Evolutionary conservation across 768 basidiomycete species (phyloP).

Genomic region (Boletus sp.): DNA sequence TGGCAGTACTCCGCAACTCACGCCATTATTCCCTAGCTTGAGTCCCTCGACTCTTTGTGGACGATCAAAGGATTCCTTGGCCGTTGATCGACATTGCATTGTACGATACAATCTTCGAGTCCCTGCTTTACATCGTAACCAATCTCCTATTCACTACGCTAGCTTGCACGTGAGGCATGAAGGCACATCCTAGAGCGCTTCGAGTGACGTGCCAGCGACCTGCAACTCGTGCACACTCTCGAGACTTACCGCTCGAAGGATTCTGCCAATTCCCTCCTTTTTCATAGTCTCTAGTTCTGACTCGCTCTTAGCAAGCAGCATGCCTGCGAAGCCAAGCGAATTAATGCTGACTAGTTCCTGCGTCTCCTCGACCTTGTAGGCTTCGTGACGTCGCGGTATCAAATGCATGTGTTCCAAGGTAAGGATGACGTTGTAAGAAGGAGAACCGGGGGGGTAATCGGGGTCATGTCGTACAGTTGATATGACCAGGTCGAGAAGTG

Average conservation of each 20-base stretch:
- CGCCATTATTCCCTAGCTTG: conserved; percentile 40
- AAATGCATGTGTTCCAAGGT: conserved; percentile 83
- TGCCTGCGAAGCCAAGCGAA: conserved; percentile 85
- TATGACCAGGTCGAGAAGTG: conserved; percentile 73
- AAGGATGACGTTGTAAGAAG: conserved; percentile 81
- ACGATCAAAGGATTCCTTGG: conserved; percentile 40
- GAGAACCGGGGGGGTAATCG: conserved; percentile 56
- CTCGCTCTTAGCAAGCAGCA: conserved; percentile 83
- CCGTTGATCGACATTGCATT: conserved; percentile 8
- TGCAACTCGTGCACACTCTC: conserved; percentile 67
- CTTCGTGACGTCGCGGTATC: conserved; percentile 72
- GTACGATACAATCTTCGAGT: neutral
- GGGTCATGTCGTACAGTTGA: conserved; percentile 68
- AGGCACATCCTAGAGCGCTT: conserved; percentile 26
- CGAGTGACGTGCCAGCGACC: conserved; percentile 45
- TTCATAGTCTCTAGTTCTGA: conserved; percentile 69
- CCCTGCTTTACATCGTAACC: neutral
- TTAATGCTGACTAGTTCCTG: conserved; percentile 72
- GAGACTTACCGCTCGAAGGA: conserved; percentile 62
- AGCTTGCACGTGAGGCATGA: neutral
- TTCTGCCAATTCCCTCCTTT: conserved; percentile 56
- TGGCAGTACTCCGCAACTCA: conserved; percentile 9
- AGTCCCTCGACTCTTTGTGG: conserved; percentile 53
- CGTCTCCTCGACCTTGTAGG: conserved; percentile 48
- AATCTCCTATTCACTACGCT: neutral